Evolutionary conservation across 495 filamentous ascomycete species (phyloP).

Genomic region (Annulohypoxylon nitens): DNA sequence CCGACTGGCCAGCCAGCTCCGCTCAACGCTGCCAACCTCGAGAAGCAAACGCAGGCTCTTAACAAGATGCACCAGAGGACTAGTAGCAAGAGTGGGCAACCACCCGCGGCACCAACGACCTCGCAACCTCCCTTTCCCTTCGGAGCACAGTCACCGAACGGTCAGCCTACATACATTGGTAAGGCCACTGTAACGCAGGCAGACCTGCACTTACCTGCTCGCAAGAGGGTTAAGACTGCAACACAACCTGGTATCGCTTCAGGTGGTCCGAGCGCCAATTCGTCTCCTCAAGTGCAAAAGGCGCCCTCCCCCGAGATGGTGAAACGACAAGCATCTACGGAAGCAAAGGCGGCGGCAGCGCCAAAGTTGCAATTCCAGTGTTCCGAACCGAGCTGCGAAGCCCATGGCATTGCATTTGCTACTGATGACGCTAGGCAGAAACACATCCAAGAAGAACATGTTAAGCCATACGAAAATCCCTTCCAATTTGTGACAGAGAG

Average conservation of each 20-base stretch:
- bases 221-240: conserved; percentile 67
- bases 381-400: conserved; percentile 61
- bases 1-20: conserved; percentile 57
- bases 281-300: conserved; percentile 65
- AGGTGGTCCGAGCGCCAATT: conserved; percentile 49
- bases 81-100: conserved; percentile 56
- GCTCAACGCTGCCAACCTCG: conserved; percentile 75
- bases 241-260: conserved; percentile 44
- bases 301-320: conserved; percentile 60
- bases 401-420: conserved; percentile 62
- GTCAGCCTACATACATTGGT: conserved; percentile 69
- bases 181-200: conserved; percentile 61
- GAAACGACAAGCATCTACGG: conserved; percentile 56
- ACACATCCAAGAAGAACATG: conserved; percentile 68
- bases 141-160: conserved; percentile 77
- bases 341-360: conserved; percentile 54
- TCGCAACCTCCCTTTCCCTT: conserved; percentile 75
- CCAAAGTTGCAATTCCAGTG: conserved; percentile 60
- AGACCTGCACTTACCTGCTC: conserved; percentile 65
- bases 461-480: conserved; percentile 66
- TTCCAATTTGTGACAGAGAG: conserved; percentile 63
- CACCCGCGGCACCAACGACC: conserved; percentile 73
- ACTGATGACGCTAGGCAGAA: conserved; percentile 64
- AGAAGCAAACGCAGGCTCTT: conserved; percentile 70
- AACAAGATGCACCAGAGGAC: conserved; percentile 64